Base-by-base conservation (phyloP, 2,329 filamentous ascomycete species). In the Penicillium fuscoglaucum region DNA sequence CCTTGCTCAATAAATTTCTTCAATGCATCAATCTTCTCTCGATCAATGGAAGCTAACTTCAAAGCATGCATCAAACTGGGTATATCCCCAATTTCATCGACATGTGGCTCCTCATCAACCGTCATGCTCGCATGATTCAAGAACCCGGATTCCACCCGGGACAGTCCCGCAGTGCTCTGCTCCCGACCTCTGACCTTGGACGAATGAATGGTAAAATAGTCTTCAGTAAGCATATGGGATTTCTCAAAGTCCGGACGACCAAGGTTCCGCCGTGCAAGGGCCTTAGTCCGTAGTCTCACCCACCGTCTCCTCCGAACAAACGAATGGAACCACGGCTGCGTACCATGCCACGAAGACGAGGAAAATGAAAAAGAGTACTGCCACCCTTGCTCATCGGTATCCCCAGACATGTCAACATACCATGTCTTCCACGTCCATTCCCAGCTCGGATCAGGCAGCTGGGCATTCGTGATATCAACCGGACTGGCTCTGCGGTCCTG, bases 401-500 rank as follows among this genome's bases (percentile, higher is more conserved):
- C 88, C 2, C 89, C 84, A n/a, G 79, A 93, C 91, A 83, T 91
- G 79, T 89, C 87, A 31, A 88, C 86, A 70, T 88, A 89, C 86
- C 87, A 89, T 41, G 81, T 82, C 70, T 83, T 83, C 87, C 87
- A 89, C 10, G 82, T 86, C 95, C 95, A 99, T 71, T 91, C 87
- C 95, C 95, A 99, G 61, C 88, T 91, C 6, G 95, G 95, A 72
- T 99, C 95, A 0, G 95, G 95, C 1, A 96, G 86, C 73, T 97
- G 93, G 0, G 93, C 92, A 60, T 91, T 97, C 59, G 88, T 85
- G 61, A 93, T 96, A 71, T 88, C 83, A 65, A 89, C 86, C 6
- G 85, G 79, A 50, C 83, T 86, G 15, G 82, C 78, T 59, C 81
- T 81, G 63, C 82, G 76, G 45, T 80, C 76, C 19, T 75, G 76